phyloP scores from a whole-genome alignment of 1,284 basidiomycete species.

The Stygiomarasmius scandens region DNA sequence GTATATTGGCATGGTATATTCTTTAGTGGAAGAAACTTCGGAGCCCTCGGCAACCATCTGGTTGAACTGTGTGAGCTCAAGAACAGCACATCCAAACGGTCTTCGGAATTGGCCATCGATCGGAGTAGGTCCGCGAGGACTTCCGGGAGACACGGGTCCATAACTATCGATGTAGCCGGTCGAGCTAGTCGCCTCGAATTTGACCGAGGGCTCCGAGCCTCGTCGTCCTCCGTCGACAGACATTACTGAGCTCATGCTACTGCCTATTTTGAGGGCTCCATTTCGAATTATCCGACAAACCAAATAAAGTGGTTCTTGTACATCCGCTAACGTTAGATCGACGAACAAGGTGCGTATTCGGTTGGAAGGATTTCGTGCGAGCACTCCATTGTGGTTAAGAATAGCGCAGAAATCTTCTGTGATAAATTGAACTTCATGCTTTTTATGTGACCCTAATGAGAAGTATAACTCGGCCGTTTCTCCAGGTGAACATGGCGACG shows the following conservation, averaged over 20 bases:
- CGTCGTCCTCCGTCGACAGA: slow-evolving; percentile 51
- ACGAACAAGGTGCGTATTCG: slow-evolving; percentile 86
- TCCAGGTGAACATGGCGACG: slow-evolving; percentile 85
- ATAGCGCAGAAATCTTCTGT: slow-evolving; percentile 94
- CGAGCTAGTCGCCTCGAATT: slow-evolving; percentile 29
- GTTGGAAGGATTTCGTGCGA: slow-evolving; percentile 70
- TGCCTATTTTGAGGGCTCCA: slow-evolving; percentile 81
- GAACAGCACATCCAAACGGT: slow-evolving; percentile 92
- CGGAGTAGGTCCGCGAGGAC: slow-evolving; percentile 10
- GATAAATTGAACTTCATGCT: slow-evolving; percentile 82
- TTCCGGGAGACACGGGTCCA: slow-evolving; percentile 13
- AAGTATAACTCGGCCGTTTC: slow-evolving; percentile 94
- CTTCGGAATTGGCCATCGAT: slow-evolving; percentile 68
- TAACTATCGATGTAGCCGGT: slow-evolving; percentile 17
- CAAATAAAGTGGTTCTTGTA: slow-evolving; percentile 82
- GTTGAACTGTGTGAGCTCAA: slow-evolving; percentile 81
- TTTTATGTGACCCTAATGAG: slow-evolving; percentile 78
- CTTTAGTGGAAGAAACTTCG: slow-evolving; percentile 65
- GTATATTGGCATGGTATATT: slow-evolving; percentile 90
- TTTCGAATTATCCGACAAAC: slow-evolving; percentile 92
- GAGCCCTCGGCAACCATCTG: slow-evolving; percentile 65
- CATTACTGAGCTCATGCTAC: slow-evolving; percentile 52
- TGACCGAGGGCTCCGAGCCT: slow-evolving; percentile 52
- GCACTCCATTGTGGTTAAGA: slow-evolving; percentile 89
- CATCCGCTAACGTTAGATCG: slow-evolving; percentile 85